Base-by-base conservation (phyloP, 2,329 filamentous ascomycete genomes). In the Proliferodiscus dingleyae region DNA sequence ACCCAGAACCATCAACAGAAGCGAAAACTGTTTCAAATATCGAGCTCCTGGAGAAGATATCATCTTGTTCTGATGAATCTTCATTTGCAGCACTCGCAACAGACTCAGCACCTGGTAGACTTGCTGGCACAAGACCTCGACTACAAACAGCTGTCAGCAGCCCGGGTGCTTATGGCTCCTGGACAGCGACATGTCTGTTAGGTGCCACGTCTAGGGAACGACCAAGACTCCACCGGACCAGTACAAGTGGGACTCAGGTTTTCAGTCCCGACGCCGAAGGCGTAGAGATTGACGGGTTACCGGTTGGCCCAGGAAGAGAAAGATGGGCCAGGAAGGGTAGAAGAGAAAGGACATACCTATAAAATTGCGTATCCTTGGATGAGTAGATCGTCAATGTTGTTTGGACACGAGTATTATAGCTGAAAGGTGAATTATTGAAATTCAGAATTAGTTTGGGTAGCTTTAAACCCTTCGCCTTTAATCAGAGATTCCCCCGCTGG, bases 201-300 rank as follows among this genome's bases (percentile, higher is more conserved):
- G n/a, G 23, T 19, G 11, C 22, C 23, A 19, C 24, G 13, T 9
- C 16, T 7, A 23, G 8, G 9, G 28, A 39, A 15, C 52, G 48
- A 24, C 48, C 39, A 23, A 51, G 41, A 21, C 21, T 62, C 9
- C 40, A 33, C 23, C 54, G 59, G 38, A 51, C 46, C 13, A 63
- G 56, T 37, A 60, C 52, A 5, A 61, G 50, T 47, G 60, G 60
- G 26, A 61, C 57, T 8, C 60, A 61, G 33, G 45, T 63, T 22
- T 61, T 62, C 38, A 58, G 42, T 10, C 54, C 56, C 1, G 41
- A 24, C 36, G 43, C 48, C 18, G 57, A 61, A n/a, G 55, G 60
- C 0, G 46, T 62, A 8, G 61, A 64, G 36, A 21, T 60, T 11
- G 56, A 61, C 43, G 58, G 56, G n/a, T 36, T 61, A 11, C 57